Base-by-base conservation (phyloP, 1,284 basidiomycete genomes). In the Malassezia nana region DNA sequence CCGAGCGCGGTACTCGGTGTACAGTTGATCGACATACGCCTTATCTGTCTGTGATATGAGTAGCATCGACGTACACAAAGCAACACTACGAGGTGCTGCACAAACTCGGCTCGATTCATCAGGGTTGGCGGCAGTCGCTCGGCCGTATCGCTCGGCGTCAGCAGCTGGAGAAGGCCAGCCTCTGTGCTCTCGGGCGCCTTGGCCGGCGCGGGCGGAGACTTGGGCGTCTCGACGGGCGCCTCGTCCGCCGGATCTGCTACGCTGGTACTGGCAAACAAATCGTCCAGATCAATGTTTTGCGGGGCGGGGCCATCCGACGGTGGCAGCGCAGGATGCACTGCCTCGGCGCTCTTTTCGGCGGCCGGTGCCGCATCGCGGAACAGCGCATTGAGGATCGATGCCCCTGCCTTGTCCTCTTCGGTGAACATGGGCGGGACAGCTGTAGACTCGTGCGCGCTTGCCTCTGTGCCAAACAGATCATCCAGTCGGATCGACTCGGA, bases 81-180 rank as follows among this genome's bases (percentile, higher is more conserved):
- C 13, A 42, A 18, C 16, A 43, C 26, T 3, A 55, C 18, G 13
- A 50, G 24, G 8, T 38, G 32, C 22, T 52, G 48, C 39, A 56
- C 54, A 28, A 56, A 56, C 28, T 56, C 57, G 30, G n/a, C 46
- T 8, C 46, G 52, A 13, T 13, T 9, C 26, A 44, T 18, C 28
- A 13, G 9, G 3, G n/a, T 24, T 7, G 16, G 39, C n/a, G 26
- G 13, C 25, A 48, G 28, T 70, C 33, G 73, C 76, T 2, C 44
- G 13, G 16, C 44, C 18, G 28, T 18, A 4, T 46, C 18, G 3
- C 10, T 16, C 6, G 44, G 6, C 13, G 20, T 1, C 18, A 77
- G 20, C 80, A 76, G 22, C 80, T 28, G 18, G 13, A 26, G 24
- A 15, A 32, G 20, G 35, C 24, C 22, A 7, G 25, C 41, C 15